Percentiles rank a stretch among this genome's conserved stretches.
phyloP scores from a whole-genome alignment of 1,284 basidiomycete species.

The Ustilago tritici region DNA sequence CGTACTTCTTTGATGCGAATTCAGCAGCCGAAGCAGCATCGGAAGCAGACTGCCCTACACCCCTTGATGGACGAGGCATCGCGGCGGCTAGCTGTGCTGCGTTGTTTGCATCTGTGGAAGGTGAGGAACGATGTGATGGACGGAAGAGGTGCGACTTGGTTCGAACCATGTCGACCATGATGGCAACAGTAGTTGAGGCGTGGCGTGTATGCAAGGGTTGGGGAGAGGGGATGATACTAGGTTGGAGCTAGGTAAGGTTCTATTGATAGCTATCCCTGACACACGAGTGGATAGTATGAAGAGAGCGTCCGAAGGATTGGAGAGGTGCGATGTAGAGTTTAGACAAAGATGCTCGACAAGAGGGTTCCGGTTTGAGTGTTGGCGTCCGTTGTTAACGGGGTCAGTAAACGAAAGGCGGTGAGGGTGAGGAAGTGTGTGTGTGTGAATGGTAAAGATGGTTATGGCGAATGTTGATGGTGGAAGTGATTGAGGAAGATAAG shows the following conservation, averaged over 20 bases:
- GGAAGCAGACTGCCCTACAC: conserved; percentile 60
- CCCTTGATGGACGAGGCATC: conserved; percentile 44
- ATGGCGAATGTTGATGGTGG: neutral
- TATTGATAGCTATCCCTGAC: too few species aligned
- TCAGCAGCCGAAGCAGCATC: conserved; percentile 77
- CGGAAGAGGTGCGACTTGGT: conserved; percentile 54
- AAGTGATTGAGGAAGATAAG: neutral
- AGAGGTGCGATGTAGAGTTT: conserved; percentile 1
- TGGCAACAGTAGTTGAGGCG: conserved; percentile 1
- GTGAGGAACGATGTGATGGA: conserved; percentile 42
- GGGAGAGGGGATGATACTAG: too few species aligned
- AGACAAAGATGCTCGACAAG: neutral
- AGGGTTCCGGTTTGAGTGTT: neutral
- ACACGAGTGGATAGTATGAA: neutral
- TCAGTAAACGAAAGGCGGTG: neutral
- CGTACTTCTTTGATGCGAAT: conserved; percentile 97
- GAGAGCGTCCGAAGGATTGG: neutral
- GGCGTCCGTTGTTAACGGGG: neutral
- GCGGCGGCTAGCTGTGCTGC: conserved; percentile 51
- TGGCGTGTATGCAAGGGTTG: too few species aligned
- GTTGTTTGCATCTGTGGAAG: conserved; percentile 42
- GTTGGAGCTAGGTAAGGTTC: too few species aligned
- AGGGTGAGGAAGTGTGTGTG: neutral
- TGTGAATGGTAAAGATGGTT: neutral
- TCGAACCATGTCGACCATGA: conserved; percentile 54